Percentiles rank a stretch among this genome's conserved stretches.
phyloP scores from a whole-genome alignment of 176 grass and related monocot species.

The Metroxylon sagu region DNA sequence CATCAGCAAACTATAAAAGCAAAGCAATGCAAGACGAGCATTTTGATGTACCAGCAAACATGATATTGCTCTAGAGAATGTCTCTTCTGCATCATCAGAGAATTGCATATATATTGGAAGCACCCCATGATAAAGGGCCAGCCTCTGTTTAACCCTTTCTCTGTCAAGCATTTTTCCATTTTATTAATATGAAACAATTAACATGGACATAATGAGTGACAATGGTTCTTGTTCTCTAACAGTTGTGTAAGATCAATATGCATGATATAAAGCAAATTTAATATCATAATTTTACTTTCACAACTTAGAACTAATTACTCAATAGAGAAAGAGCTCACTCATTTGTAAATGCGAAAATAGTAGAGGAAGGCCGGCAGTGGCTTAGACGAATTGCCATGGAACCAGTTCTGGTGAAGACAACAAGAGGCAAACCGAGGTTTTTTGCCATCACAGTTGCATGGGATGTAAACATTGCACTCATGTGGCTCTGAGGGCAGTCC shows the following conservation, averaged over 20 bases:
- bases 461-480: slow-evolving; percentile 89
- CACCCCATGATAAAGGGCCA: slow-evolving; percentile 87
- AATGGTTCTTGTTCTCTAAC: too few species aligned
- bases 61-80: slow-evolving; percentile 80
- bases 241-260: too few species aligned
- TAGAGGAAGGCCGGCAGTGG: slow-evolving; percentile 73
- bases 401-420: slow-evolving; percentile 93
- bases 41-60: slow-evolving; percentile 50
- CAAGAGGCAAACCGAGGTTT: slow-evolving; percentile 58
- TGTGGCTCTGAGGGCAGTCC: slow-evolving; percentile 51
- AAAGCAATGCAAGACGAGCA: too few species aligned
- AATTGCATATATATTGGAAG: slow-evolving; percentile 84
- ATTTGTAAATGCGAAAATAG: slow-evolving; percentile 90
- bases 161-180: slow-evolving; percentile 28
- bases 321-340: slow-evolving; percentile 37
- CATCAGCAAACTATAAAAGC: neutral
- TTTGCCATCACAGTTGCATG: slow-evolving; percentile 92
- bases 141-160: slow-evolving; percentile 70
- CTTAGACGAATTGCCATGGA: slow-evolving; percentile 92
- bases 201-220: too few species aligned
- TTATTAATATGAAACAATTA: too few species aligned
- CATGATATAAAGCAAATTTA: too few species aligned
- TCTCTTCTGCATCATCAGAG: slow-evolving; percentile 86
- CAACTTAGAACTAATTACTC: too few species aligned
- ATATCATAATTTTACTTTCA: too few species aligned